Conservation (phyloP, 805 yeast genomes). For the Tanozyma kutaoensis region DNA sequence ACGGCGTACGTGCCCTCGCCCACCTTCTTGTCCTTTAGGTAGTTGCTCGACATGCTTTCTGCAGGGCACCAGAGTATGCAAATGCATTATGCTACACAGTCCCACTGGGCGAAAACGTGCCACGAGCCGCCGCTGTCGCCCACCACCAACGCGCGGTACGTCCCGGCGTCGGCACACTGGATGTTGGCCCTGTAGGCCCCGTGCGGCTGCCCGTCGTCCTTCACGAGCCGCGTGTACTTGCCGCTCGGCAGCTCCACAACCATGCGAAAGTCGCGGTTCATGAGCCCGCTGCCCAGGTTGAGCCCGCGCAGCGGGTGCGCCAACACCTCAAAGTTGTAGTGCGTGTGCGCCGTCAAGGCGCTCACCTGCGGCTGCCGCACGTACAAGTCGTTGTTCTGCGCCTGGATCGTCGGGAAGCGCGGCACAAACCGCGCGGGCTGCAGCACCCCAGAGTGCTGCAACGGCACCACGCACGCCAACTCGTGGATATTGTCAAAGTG, state of each 20-base stretch:
- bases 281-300: constrained; percentile 18
- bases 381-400: constrained; percentile 63
- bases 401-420: constrained; percentile 57
- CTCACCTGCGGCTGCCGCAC: constrained; percentile 75
- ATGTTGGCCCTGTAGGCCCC: constrained; percentile 51
- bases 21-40: constrained; percentile 62
- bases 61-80: no score
- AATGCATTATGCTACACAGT: constrained; percentile 26
- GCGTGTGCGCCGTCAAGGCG: constrained; percentile 38
- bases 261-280: constrained; percentile 36
- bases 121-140: constrained; percentile 69
- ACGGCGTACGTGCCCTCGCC: constrained; percentile 99
- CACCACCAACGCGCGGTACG: constrained; percentile 73
- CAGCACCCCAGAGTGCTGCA: constrained; percentile 56
- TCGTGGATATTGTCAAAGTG: constrained; percentile 50
- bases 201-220: constrained; percentile 31
- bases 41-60: no score
- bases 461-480: constrained; percentile 59
- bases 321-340: constrained; percentile 50
- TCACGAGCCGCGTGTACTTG: constrained; percentile 45
- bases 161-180: constrained; percentile 58
- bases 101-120: constrained; percentile 91
- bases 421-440: constrained; percentile 57
- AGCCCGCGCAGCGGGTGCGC: constrained; percentile 48
- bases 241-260: constrained; percentile 83